Evolutionary conservation across 768 basidiomycete species (phyloP).

Genomic region (Filobasidium wieringae): DNA sequence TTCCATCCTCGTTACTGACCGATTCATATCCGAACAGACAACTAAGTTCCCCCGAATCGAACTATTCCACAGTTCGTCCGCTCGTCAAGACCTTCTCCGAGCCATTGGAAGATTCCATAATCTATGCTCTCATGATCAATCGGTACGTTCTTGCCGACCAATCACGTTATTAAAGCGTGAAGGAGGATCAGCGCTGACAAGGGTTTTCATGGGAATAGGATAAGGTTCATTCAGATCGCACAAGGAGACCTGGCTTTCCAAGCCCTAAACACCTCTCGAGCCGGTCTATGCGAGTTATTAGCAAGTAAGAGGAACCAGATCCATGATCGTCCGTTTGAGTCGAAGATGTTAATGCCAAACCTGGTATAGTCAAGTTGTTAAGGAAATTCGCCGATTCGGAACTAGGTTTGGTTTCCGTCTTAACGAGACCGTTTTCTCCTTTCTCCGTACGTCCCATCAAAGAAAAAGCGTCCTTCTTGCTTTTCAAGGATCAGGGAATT

Average conservation of each 20-base stretch:
- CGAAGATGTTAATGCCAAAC: background rate
- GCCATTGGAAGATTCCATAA: slow-evolving; percentile 18
- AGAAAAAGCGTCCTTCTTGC: background rate
- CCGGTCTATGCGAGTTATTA: slow-evolving; percentile 72
- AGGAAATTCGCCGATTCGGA: slow-evolving; percentile 56
- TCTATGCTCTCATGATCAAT: slow-evolving; percentile 37
- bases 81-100: slow-evolving; percentile 23
- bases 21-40: slow-evolving; percentile 8
- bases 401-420: slow-evolving; percentile 63
- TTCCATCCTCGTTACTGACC: background rate
- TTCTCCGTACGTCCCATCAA: slow-evolving; percentile 56
- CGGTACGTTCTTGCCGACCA: slow-evolving; percentile 16
- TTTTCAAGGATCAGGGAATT: background rate
- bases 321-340: background rate
- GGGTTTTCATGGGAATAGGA: slow-evolving; percentile 13
- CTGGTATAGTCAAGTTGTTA: slow-evolving; percentile 56
- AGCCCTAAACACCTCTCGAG: slow-evolving; percentile 54
- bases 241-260: slow-evolving; percentile 65
- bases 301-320: slow-evolving; percentile 43
- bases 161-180: background rate
- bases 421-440: slow-evolving; percentile 76
- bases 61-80: slow-evolving; percentile 34
- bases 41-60: slow-evolving; percentile 33
- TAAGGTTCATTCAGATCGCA: slow-evolving; percentile 60
- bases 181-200: background rate